These are phyloP conservation scores for Kuraishia capsulata DNA, from an alignment of 805 yeast species.

Conservation along the genomic window DNA sequence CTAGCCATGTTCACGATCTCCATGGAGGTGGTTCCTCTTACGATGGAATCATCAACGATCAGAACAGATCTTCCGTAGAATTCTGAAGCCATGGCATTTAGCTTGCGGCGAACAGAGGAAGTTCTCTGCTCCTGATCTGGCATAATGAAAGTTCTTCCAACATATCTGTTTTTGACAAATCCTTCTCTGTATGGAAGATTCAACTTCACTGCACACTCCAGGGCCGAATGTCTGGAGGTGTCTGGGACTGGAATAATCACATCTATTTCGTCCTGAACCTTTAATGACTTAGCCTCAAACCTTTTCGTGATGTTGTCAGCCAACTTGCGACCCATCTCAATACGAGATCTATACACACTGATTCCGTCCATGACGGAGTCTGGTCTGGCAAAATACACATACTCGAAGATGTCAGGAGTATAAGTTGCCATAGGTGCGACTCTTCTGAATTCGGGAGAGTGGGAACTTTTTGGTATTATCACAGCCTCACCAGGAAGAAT, in stretches of 20 bases:
- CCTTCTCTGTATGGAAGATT: conserved; percentile 90
- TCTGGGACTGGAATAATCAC: conserved; percentile 98
- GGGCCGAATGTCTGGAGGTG: conserved; percentile 92
- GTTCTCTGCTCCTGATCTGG: conserved; percentile 94
- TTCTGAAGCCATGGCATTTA: conserved; percentile 94
- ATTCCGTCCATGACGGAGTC: conserved; percentile 96
- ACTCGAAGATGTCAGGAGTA: conserved; percentile 95
- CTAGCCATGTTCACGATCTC: conserved; percentile 98
- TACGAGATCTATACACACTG: conserved; percentile 85
- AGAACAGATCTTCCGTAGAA: conserved; percentile 78
- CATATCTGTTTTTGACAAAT: conserved; percentile 91
- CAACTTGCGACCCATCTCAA: conserved; percentile 87
- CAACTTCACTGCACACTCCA: conserved; percentile 80
- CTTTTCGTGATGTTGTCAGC: conserved; percentile 56
- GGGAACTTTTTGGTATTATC: conserved; percentile 70
- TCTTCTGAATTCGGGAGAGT: conserved; percentile 75
- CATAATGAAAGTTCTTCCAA: conserved; percentile 97
- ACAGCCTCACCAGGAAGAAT: conserved; percentile 95
- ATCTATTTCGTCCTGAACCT: conserved; percentile 56
- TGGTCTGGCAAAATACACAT: conserved; percentile 96
- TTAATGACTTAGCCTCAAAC: conserved; percentile 28
- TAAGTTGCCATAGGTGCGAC: conserved; percentile 70
- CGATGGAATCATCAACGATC: conserved; percentile 94
- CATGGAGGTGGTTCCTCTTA: conserved; percentile 93
- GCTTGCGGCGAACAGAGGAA: conserved; percentile 86